These are phyloP conservation scores for Penicillium rolfsii DNA, from an alignment of 2,329 filamentous ascomycete genomes.

Conservation along the genomic window DNA sequence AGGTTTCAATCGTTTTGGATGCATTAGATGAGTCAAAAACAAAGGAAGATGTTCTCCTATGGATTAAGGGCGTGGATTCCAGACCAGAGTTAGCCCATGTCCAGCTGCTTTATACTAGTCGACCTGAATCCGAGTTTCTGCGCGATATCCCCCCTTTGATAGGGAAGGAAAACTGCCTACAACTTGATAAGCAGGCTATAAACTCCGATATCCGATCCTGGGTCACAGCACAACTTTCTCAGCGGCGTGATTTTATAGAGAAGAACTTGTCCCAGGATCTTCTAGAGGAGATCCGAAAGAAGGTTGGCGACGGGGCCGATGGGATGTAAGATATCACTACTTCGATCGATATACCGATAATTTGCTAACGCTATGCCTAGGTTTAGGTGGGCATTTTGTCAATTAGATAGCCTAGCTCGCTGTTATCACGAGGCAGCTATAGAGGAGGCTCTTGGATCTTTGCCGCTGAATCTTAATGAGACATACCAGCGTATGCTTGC, in stretches of 20 bases:
- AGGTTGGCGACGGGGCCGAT: neutral
- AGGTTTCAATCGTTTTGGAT: conserved; percentile 14
- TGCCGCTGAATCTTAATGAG: neutral
- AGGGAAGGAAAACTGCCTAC: conserved; percentile 11
- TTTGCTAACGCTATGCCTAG: conserved; percentile 5
- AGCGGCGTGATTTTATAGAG: conserved; percentile 14
- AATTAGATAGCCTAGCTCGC: conserved; percentile 12
- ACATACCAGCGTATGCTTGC: no score
- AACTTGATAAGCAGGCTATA: conserved; percentile 5
- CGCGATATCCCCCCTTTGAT: conserved; percentile 9
- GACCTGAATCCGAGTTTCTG: conserved; percentile 13
- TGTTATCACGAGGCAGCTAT: conserved; percentile 12
- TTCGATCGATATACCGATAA: neutral
- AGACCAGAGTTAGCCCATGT: conserved; percentile 9
- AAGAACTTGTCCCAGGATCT: conserved; percentile 8
- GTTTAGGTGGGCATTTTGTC: conserved; percentile 13
- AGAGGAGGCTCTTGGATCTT: conserved; percentile 10
- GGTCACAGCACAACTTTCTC: conserved; percentile 15
- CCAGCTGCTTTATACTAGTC: conserved; percentile 12
- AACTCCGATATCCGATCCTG: conserved; percentile 15
- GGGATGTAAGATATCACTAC: conserved; percentile 9
- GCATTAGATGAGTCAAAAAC: conserved; percentile 26
- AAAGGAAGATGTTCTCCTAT: conserved; percentile 10
- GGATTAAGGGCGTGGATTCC: conserved; percentile 11
- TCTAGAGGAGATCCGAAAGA: neutral